Percentiles rank a stretch among this genome's conserved stretches.
Evolutionary conservation across 495 filamentous ascomycete genomes (phyloP).

Genomic region (Daldinia vernicosa): DNA sequence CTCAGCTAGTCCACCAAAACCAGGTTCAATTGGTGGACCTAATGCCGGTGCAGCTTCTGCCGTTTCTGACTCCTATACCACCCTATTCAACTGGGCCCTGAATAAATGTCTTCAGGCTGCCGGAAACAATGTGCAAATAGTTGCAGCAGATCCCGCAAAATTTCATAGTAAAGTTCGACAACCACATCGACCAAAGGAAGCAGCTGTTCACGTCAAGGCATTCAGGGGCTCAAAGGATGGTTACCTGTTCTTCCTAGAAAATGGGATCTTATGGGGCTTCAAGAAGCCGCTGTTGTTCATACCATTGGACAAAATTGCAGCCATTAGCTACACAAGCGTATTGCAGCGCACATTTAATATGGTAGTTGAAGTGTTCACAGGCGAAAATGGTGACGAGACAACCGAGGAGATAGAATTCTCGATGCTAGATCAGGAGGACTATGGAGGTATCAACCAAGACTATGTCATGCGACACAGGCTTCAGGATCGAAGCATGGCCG

Average conservation of each 20-base stretch:
- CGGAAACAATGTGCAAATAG: slow-evolving; percentile 65
- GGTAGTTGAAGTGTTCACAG: slow-evolving; percentile 68
- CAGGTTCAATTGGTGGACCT: slow-evolving; percentile 58
- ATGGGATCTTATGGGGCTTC: slow-evolving; percentile 91
- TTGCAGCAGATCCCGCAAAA: slow-evolving; percentile 73
- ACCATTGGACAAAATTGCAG: slow-evolving; percentile 77
- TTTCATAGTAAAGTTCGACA: slow-evolving; percentile 83
- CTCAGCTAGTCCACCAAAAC: slow-evolving; percentile 74
- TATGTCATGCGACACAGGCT: slow-evolving; percentile 84
- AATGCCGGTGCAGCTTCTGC: slow-evolving; percentile 57
- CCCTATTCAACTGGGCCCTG: slow-evolving; percentile 69
- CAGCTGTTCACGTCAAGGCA: slow-evolving; percentile 90
- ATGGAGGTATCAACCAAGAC: slow-evolving; percentile 75
- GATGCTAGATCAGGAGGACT: slow-evolving; percentile 89
- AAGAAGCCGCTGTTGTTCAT: slow-evolving; percentile 94
- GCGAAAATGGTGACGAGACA: slow-evolving; percentile 51
- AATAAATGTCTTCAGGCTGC: slow-evolving; percentile 66
- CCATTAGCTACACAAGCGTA: slow-evolving; percentile 88
- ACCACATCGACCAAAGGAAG: slow-evolving; percentile 86
- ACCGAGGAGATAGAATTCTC: slow-evolving; percentile 80
- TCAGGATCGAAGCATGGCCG: slow-evolving; percentile 92
- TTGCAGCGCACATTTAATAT: slow-evolving; percentile 95
- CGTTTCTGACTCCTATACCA: slow-evolving; percentile 68
- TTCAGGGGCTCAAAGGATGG: slow-evolving; percentile 96
- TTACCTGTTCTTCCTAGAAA: slow-evolving; percentile 86